Evolutionary conservation across 192 early-diverging fungal genomes (phyloP), one percentile per base, ranked within the genome.

Genomic region (Podochytrium sp.): DNA sequence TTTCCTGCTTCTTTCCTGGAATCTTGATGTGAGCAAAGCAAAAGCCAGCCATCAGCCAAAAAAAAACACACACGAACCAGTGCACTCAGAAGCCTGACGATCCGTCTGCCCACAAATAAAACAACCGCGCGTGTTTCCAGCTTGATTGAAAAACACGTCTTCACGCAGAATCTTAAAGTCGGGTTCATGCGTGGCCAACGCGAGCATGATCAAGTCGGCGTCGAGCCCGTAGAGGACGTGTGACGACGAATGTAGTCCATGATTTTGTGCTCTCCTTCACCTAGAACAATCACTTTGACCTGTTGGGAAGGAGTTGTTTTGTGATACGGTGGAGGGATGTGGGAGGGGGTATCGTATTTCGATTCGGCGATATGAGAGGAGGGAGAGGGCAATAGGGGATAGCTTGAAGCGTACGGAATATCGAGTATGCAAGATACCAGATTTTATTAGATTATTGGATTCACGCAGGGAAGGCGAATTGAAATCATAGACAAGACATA

Each of bases 251-350:
- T 96, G 65, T 92, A 99, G 79, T 99, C 97, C 97, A 99, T 98
- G 67, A 99, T 97, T 80, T 99, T 99, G 85, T 99, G 97, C 82
- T 99, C 97, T 56, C 97, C 97, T 81, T 99, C 97, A 56, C 97
- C 97, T 18, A 96, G 96, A 0, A 97, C 95, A 60, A 99, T 89
- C 43, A 99, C 89, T 81, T 96, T 90, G 39, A 96, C 56, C 83
- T 85, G 51, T 18, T 37, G 30, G 25, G n/a, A 41, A 23, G 12
- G 25, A 39, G 43, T 16, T 47, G 25, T 27, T 55, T 55, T 20
- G 52, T 7, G 23, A 10, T 23, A 29, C 20, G 25, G 7, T 27
- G 52, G 52, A 55, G 7, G 20, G 52, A 25, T 55, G 23, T 47
- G 52, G 30, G 52, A 10, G 23, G n/a, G n/a, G n/a, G n/a, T n/a